Evolutionary conservation across 2,329 filamentous ascomycete genomes (phyloP).

Genomic region (Hymenoscyphus scutula): DNA sequence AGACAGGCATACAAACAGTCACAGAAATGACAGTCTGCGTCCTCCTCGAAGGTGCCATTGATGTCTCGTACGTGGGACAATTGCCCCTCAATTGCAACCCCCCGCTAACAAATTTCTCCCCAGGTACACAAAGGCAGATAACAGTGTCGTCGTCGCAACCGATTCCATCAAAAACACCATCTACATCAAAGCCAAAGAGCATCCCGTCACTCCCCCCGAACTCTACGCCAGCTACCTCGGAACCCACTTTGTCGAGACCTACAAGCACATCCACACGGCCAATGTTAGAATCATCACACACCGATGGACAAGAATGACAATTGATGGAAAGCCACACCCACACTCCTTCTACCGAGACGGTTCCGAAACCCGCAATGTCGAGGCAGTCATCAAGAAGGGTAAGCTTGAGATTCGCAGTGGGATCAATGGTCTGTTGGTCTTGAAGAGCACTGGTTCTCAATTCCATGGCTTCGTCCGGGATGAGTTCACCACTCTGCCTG

Average conservation of each 20-base stretch:
- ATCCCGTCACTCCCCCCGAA: slow-evolving; percentile 90
- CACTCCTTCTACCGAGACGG: slow-evolving; percentile 94
- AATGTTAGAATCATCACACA: slow-evolving; percentile 81
- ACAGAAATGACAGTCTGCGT: slow-evolving; percentile 95
- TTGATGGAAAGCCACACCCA: slow-evolving; percentile 88
- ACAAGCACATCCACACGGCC: slow-evolving; percentile 82
- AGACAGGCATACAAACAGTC: slow-evolving; percentile 77
- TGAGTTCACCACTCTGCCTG: slow-evolving; percentile 85
- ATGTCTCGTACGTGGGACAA: slow-evolving; percentile 60
- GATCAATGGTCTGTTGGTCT: slow-evolving; percentile 78
- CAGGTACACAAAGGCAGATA: slow-evolving; percentile 91
- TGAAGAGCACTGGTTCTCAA: slow-evolving; percentile 94
- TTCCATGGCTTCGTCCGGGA: slow-evolving; percentile 94
- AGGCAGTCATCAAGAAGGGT: slow-evolving; percentile 65
- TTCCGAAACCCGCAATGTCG: slow-evolving; percentile 79
- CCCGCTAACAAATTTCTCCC: slow-evolving; percentile 26
- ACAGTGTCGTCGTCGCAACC: slow-evolving; percentile 91
- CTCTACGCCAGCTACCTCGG: slow-evolving; percentile 83
- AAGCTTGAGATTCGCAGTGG: slow-evolving; percentile 72
- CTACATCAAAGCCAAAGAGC: slow-evolving; percentile 91
- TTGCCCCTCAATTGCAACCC: background rate
- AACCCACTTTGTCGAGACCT: slow-evolving; percentile 83
- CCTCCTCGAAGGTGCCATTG: slow-evolving; percentile 89
- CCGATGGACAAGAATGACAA: slow-evolving; percentile 84
- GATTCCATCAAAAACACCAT: slow-evolving; percentile 98